Conservation (phyloP, 495 filamentous ascomycete species). For the Hyaloscypha finlandica region DNA sequence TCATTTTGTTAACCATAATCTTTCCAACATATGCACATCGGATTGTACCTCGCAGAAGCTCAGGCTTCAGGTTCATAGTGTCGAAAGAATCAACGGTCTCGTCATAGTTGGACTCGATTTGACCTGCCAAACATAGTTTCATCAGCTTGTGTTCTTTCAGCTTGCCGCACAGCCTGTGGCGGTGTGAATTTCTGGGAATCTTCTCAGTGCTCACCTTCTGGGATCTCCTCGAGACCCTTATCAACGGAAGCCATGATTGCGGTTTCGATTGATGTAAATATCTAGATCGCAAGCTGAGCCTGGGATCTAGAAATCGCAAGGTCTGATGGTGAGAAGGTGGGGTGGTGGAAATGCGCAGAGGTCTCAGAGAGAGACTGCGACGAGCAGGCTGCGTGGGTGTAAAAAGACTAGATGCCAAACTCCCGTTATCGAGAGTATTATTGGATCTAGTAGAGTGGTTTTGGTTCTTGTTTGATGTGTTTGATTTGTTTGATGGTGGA, state of each 20-base stretch:
- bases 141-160: constrained; percentile 22
- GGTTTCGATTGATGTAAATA: constrained; percentile 48
- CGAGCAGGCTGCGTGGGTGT: constrained; percentile 16
- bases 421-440: constrained; percentile 38
- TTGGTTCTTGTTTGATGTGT: constrained; percentile 17
- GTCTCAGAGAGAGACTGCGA: constrained; percentile 31
- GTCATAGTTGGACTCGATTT: constrained; percentile 99
- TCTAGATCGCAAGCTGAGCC: constrained; percentile 74
- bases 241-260: constrained; percentile 94
- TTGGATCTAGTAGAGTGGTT: constrained; percentile 30
- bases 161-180: constrained; percentile 17
- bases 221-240: constrained; percentile 96
- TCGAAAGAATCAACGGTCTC: constrained; percentile 99
- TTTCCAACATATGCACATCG: constrained; percentile 10
- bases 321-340: constrained; percentile 45
- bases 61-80: constrained; percentile 92
- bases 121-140: constrained; percentile 56
- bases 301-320: constrained; percentile 53
- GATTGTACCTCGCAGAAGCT: constrained; percentile 91
- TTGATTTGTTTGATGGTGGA: constrained; percentile 35
- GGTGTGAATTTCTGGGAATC: constrained; percentile 22
- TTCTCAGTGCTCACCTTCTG: constrained; percentile 66
- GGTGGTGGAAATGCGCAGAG: constrained; percentile 33
- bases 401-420: constrained; percentile 47
- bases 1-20: constrained; percentile 19